These are phyloP conservation scores for Coniosporium apollinis DNA, from an alignment of 495 filamentous ascomycete genomes.

Conservation along the genomic window DNA sequence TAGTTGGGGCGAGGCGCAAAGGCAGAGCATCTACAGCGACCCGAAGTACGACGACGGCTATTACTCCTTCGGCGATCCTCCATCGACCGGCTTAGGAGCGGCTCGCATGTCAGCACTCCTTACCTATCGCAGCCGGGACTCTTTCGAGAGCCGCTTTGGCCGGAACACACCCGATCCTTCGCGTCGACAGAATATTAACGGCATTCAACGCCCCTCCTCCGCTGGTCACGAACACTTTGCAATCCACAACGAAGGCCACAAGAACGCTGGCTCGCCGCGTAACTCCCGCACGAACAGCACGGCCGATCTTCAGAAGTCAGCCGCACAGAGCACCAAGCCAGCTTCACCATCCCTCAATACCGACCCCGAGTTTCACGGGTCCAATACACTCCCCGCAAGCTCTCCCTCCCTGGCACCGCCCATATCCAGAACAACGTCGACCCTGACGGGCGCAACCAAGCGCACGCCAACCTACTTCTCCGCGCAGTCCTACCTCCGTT, in stretches of 20 bases:
- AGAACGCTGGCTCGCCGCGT: slow-evolving; percentile 29
- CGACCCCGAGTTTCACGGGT: slow-evolving; percentile 68
- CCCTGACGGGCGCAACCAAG: slow-evolving; percentile 22
- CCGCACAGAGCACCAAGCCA: slow-evolving; percentile 2
- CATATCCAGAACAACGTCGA: slow-evolving; percentile 9
- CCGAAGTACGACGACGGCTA: slow-evolving; percentile 97
- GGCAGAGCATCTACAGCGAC: slow-evolving; percentile 95
- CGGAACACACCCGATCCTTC: slow-evolving; percentile 79
- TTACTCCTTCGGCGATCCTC: slow-evolving; percentile 56
- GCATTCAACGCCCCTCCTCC: slow-evolving; percentile 40
- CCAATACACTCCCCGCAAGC: slow-evolving; percentile 24
- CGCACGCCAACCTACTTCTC: slow-evolving; percentile 79
- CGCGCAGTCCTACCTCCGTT: slow-evolving; percentile 93
- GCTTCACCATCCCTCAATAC: slow-evolving; percentile 13
- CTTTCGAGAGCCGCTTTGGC: slow-evolving; percentile 89
- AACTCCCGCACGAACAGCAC: slow-evolving; percentile 20
- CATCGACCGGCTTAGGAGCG: slow-evolving; percentile 70
- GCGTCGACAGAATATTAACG: slow-evolving; percentile 61
- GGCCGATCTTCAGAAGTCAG: slow-evolving; percentile 3
- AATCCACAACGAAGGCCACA: slow-evolving; percentile 92
- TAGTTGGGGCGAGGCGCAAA: slow-evolving; percentile 94
- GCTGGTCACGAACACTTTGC: slow-evolving; percentile 74
- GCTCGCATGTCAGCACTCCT: slow-evolving; percentile 93
- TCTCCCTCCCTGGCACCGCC: slow-evolving; percentile 19
- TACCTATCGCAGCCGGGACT: slow-evolving; percentile 90